Percentiles rank a stretch among this genome's conserved stretches.
These are phyloP conservation scores for Hippophae tibetana DNA, from an alignment of 306 rosid species.

Conservation along the genomic window DNA sequence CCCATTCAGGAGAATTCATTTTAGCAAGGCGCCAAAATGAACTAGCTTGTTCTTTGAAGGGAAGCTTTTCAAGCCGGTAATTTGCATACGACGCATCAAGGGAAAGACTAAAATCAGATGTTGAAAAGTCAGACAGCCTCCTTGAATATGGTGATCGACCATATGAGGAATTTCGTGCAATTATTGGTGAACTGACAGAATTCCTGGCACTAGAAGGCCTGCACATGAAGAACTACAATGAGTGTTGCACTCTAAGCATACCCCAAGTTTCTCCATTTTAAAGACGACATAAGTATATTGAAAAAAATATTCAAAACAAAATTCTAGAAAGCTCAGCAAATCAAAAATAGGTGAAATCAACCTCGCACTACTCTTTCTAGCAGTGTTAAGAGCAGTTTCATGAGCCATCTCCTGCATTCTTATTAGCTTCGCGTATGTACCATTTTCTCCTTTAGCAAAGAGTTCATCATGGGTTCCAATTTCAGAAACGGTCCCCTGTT, in stretches of 20 bases:
- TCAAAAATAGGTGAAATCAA: slow-evolving; percentile 23
- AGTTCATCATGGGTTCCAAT: slow-evolving; percentile 95
- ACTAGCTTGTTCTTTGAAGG: slow-evolving; percentile 91
- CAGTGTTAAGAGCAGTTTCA: slow-evolving; percentile 83
- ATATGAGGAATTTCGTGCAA: slow-evolving; percentile 89
- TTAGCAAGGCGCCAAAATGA: slow-evolving; percentile 98
- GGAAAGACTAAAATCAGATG: slow-evolving; percentile 85
- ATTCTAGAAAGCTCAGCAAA: slow-evolving; percentile 5
- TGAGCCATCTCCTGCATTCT: slow-evolving; percentile 87
- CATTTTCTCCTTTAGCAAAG: slow-evolving; percentile 74
- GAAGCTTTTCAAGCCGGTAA: slow-evolving; percentile 76
- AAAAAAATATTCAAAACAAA: background rate
- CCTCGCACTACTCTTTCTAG: slow-evolving; percentile 98
- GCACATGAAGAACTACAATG: slow-evolving; percentile 22
- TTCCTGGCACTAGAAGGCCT: slow-evolving; percentile 99
- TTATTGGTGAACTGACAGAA: slow-evolving; percentile 97
- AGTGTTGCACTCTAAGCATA: slow-evolving; percentile 4
- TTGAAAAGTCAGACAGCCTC: slow-evolving; percentile 91
- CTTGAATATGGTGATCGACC: slow-evolving; percentile 98
- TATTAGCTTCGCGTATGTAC: slow-evolving; percentile 88
- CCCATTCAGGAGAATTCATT: slow-evolving; percentile 99
- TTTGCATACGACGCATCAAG: slow-evolving; percentile 70
- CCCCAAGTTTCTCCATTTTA: background rate
- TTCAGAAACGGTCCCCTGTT: slow-evolving; percentile 80
- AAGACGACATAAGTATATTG: background rate